Evolutionary conservation across 306 rosid species (phyloP), one percentile per base, ranked within the genome.

Genomic region (Ormosia semicastrata): DNA sequence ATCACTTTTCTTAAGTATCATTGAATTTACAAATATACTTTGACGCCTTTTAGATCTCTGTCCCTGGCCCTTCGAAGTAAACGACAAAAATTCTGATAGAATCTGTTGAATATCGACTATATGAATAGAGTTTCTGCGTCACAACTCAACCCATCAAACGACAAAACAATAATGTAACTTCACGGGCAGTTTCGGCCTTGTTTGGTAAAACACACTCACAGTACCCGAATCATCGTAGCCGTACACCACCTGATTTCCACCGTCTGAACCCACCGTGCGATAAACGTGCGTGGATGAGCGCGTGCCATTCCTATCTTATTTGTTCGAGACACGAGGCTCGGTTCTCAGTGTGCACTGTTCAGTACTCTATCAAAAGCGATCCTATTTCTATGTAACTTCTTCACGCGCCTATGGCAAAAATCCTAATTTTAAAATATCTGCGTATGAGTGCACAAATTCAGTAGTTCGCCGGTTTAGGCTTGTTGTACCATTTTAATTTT

Each of bases 41-140:
- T 57, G 63, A 57, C 64, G 36, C 64, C 36, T 8, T 14, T 39
- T n/a, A 17, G 47, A 15, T 63, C 60, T 34, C 9, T 36, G 78
- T 7, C 37, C 30, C 43, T 13, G 46, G 44, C 44, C 13, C 12
- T 10, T 2, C n/a, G 5, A 9, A 17, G 2, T 33, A 69, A 49
- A 79, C 63, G 71, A 79, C 71, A 39, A 57, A 50, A 30, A 54
- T 66, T 71, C 86, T 65, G 12, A 44, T 32, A 30, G 58, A 70
- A 68, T 30, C 66, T 60, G 5, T 66, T 13, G 36, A 14, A 74
- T 37, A 53, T 1, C 62, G 79, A 59, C 58, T 58, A 29, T 4
- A 58, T 4, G 1, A 62, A 62, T 3, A 30, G 65, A 53, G 37
- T 7, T 5, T 39, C 15, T 73, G 78, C 78, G 7, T 18, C 67